Evolutionary conservation across 164 flowering plant species (phyloP).

Genomic region (Piper longum): DNA sequence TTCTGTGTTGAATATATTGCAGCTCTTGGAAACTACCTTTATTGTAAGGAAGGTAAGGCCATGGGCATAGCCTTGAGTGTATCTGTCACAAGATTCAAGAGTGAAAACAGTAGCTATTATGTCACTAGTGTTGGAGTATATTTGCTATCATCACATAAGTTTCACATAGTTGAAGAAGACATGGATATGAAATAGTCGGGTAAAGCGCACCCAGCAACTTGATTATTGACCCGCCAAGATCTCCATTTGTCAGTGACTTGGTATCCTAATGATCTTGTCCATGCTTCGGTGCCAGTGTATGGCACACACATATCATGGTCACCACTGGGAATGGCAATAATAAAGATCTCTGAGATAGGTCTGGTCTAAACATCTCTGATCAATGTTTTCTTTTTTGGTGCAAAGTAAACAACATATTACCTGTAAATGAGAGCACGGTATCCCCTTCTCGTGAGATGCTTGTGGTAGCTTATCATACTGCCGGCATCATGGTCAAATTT

Average conservation of each 20-base stretch:
- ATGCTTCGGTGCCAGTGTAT: conserved; percentile 69
- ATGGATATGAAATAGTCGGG: no score
- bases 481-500: conserved; percentile 53
- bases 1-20: not conserved
- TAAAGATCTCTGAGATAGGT: no score
- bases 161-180: not conserved
- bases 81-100: conserved; percentile 27
- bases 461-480: conserved; percentile 85
- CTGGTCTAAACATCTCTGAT: no score
- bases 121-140: no score
- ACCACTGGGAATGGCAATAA: conserved; percentile 27
- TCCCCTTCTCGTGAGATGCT: conserved; percentile 60
- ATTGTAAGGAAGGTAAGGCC: conserved; percentile 80
- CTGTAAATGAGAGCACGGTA: conserved; percentile 79
- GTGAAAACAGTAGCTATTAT: no score
- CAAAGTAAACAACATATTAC: conserved; percentile 13
- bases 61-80: conserved; percentile 57
- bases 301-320: conserved; percentile 98
- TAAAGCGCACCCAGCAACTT: conserved; percentile 66
- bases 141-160: no score
- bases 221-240: conserved; percentile 47
- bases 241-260: conserved; percentile 66
- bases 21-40: conserved; percentile 27
- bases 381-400: no score
- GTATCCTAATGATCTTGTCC: conserved; percentile 85